These are phyloP conservation scores for Gossypium raimondii DNA, from an alignment of 345 rosid genomes.

Conservation along the genomic window DNA sequence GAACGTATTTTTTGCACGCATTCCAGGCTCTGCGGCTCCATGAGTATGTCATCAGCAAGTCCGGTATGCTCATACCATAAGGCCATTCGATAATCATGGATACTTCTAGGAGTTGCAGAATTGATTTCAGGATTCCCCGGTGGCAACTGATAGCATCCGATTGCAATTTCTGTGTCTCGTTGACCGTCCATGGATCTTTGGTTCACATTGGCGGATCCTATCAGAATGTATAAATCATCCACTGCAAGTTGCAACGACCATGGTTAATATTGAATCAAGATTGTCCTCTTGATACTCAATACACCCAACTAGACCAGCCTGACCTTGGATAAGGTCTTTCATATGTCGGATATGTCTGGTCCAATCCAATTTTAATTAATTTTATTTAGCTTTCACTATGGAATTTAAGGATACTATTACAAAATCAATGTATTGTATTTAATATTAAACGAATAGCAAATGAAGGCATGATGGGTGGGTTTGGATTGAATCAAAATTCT, in stretches of 20 bases:
- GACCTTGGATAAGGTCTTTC: no score
- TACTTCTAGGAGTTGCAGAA: conserved; percentile 17
- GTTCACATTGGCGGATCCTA: conserved; percentile 82
- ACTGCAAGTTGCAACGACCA: conserved; percentile 32
- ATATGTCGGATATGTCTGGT: no score
- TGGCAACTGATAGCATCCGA: conserved; percentile 60
- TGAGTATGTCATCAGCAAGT: conserved; percentile 32
- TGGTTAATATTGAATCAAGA: background rate
- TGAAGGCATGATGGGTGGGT: no score
- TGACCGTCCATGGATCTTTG: conserved; percentile 89
- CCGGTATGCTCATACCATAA: conserved; percentile 77
- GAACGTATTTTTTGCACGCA: conserved; percentile 48
- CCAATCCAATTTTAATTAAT: no score
- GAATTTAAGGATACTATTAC: no score
- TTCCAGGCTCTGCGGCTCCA: conserved; percentile 52
- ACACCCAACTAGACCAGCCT: no score
- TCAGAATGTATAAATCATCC: conserved; percentile 62
- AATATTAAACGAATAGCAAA: no score
- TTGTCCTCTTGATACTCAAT: no score
- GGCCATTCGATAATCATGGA: conserved; percentile 54
- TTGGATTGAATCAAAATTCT: no score
- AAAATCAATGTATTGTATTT: no score
- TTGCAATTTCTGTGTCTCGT: conserved; percentile 84
- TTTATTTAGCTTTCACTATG: no score
- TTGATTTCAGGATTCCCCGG: conserved; percentile 12